Evolutionary conservation across 208 protist genomes (phyloP).

Genomic region (Acanthamoeba sp.): DNA sequence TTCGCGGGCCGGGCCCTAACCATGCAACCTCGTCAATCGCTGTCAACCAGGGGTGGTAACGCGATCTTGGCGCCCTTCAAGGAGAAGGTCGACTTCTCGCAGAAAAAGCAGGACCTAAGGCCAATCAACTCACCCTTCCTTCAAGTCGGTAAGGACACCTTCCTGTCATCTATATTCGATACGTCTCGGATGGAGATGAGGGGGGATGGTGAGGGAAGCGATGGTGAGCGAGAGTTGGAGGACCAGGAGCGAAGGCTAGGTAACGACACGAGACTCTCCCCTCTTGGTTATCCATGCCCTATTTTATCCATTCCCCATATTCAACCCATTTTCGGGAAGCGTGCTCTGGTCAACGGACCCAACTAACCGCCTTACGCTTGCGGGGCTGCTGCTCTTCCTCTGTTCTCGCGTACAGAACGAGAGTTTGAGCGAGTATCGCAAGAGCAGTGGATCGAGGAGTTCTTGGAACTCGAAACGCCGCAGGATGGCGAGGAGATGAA

Average conservation of each 20-base stretch:
- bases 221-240: neutral
- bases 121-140: slow-evolving; percentile 39
- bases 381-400: too few species aligned
- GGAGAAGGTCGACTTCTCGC: slow-evolving; percentile 41
- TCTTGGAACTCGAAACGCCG: neutral
- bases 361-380: neutral
- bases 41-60: neutral
- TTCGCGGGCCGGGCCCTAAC: neutral
- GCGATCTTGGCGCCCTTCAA: slow-evolving; percentile 2
- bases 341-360: too few species aligned
- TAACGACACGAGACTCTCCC: neutral
- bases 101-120: slow-evolving; percentile 27
- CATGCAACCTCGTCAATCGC: neutral
- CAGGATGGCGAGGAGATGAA: neutral
- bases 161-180: slow-evolving; percentile 33
- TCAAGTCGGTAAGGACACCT: neutral
- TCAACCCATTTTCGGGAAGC: too few species aligned
- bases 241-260: neutral
- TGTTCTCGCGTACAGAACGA: neutral
- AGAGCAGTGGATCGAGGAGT: slow-evolving; percentile 34
- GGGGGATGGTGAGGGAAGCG: neutral
- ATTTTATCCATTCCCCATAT: neutral
- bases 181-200: neutral
- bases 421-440: neutral
- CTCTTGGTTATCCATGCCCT: neutral